phyloP scores from a whole-genome alignment of 2,329 filamentous ascomycete genomes.

The Alternaria arbusti region DNA sequence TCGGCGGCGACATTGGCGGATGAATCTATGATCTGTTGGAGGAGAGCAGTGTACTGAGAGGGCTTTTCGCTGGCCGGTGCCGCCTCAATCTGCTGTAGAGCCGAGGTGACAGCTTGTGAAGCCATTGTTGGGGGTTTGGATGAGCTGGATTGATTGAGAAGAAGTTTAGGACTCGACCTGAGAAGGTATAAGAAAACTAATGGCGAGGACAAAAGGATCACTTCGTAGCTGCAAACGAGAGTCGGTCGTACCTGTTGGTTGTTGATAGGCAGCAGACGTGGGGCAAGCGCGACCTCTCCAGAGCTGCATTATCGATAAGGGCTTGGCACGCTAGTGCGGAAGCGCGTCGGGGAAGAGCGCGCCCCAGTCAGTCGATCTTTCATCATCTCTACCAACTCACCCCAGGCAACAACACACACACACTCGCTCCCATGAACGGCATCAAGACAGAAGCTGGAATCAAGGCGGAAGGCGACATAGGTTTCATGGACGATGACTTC shows the following conservation, averaged over 20 bases:
- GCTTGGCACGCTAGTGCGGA: conserved; percentile 27
- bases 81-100: conserved; percentile 58
- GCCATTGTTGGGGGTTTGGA: conserved; percentile 50
- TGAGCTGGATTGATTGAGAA: not conserved
- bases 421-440: conserved; percentile 43
- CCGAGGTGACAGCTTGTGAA: conserved; percentile 56
- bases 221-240: not conserved
- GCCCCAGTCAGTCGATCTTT: conserved; percentile 15
- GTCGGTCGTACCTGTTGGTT: not conserved
- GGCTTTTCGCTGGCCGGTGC: conserved; percentile 59
- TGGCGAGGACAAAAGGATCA: not conserved
- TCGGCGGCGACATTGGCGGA: conserved; percentile 62
- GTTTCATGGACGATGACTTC: conserved; percentile 50
- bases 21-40: conserved; percentile 61
- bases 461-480: conserved; percentile 47
- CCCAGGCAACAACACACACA: not conserved
- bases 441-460: conserved; percentile 49
- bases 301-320: conserved; percentile 23
- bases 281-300: conserved; percentile 8
- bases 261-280: conserved; percentile 15
- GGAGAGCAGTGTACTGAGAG: conserved; percentile 63
- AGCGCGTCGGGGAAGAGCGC: conserved; percentile 13
- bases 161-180: not conserved
- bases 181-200: not conserved
- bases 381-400: conserved; percentile 3